Evolutionary conservation across 83 land plant genomes (phyloP).

Genomic region (Diphasiastrum complanatum): DNA sequence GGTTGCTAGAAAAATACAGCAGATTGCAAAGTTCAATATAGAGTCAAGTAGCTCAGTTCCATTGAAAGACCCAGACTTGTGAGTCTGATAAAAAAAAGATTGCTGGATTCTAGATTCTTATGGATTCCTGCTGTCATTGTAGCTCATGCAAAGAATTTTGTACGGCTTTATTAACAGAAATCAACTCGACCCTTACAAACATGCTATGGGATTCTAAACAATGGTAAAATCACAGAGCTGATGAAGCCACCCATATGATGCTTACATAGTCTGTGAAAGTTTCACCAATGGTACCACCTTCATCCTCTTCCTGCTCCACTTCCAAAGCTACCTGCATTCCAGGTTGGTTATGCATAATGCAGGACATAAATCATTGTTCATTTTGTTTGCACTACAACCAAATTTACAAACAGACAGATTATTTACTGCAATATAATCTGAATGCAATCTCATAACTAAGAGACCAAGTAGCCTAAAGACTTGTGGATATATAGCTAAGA

Average conservation of each 20-base stretch:
- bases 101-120: no score
- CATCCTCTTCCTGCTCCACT: constrained; percentile 97
- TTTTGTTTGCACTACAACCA: no score
- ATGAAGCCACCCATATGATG: background rate
- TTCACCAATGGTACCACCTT: constrained; percentile 84
- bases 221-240: background rate
- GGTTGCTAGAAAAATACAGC: constrained; percentile 54
- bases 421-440: no score
- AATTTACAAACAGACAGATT: no score
- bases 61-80: constrained; percentile 3
- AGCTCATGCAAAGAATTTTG: no score
- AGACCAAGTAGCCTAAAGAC: no score
- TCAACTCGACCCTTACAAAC: background rate
- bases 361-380: no score
- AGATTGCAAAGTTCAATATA: background rate
- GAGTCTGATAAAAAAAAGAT: background rate
- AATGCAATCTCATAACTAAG: no score
- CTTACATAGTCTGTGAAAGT: constrained; percentile 98
- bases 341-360: no score
- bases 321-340: constrained; percentile 94
- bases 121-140: no score
- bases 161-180: no score
- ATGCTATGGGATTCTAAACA: background rate
- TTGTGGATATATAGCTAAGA: no score
- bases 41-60: background rate